Percentiles rank a stretch among this genome's conserved stretches.
These are phyloP conservation scores for Pleurotus giganteus DNA, from an alignment of 768 basidiomycete genomes.

Conservation along the genomic window DNA sequence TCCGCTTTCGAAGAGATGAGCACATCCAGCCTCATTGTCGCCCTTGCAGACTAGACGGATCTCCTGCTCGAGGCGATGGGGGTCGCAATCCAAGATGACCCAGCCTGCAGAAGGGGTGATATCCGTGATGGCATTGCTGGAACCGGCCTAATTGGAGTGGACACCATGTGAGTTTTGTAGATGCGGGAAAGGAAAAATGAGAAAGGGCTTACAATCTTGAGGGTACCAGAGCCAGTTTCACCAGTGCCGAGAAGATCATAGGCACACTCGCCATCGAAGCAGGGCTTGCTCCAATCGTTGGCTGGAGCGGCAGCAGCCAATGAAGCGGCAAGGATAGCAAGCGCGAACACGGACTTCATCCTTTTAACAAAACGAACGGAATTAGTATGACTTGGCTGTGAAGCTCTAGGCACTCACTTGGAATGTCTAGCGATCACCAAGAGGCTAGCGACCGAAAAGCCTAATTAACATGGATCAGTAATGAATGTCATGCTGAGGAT, in stretches of 20 bases:
- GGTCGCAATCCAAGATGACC: constrained; percentile 5
- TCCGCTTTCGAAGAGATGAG: constrained; percentile 3
- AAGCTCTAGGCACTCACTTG: neutral
- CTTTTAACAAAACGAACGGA: neutral
- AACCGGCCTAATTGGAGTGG: neutral
- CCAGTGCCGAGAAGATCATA: constrained; percentile 4
- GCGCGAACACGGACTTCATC: constrained; percentile 8
- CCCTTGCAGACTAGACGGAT: constrained; percentile 6
- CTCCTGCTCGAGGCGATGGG: constrained; percentile 4
- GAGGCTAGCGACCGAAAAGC: neutral
- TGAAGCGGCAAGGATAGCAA: constrained; percentile 4
- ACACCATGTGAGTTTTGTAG: neutral
- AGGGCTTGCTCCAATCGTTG: constrained; percentile 8
- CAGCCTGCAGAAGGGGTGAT: constrained; percentile 6
- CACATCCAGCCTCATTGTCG: neutral
- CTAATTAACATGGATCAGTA: constrained; percentile 3
- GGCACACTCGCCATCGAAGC: constrained; percentile 9
- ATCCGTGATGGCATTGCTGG: constrained; percentile 1
- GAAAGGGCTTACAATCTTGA: neutral
- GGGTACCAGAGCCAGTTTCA: neutral
- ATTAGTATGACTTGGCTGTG: neutral
- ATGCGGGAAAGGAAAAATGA: neutral
- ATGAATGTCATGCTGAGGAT: no score
- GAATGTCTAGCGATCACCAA: neutral
- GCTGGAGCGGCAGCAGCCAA: constrained; percentile 6